Percentiles rank a stretch among this genome's conserved stretches.
Evolutionary conservation across 2,329 filamentous ascomycete genomes (phyloP).

Genomic region (Aureobasidium subglaciale): DNA sequence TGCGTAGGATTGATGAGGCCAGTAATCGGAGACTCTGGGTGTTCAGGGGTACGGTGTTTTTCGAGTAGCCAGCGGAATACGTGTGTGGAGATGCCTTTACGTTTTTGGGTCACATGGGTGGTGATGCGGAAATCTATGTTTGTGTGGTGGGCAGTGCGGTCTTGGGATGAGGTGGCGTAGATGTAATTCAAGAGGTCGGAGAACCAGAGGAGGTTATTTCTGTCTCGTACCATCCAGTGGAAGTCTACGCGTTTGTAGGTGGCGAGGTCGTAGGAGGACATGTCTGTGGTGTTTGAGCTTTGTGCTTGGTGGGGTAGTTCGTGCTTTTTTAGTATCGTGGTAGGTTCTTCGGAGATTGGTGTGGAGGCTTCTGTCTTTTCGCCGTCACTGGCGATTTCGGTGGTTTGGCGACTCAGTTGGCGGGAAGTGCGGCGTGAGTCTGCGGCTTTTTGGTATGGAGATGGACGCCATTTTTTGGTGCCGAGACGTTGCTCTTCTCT

Average conservation of each 20-base stretch:
- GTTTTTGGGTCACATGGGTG: conserved; percentile 51
- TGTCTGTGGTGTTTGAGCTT: background rate
- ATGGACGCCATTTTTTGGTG: background rate
- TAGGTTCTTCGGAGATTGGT: background rate
- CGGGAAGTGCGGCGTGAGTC: background rate
- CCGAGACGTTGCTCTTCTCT: conserved; percentile 19
- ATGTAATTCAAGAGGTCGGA: conserved; percentile 49
- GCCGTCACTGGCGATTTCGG: background rate
- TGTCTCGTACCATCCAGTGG: conserved; percentile 54
- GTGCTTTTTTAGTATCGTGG: background rate
- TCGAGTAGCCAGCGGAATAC: conserved; percentile 52
- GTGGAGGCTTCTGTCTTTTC: background rate
- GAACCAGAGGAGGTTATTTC: conserved; percentile 52
- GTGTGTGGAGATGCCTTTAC: conserved; percentile 47
- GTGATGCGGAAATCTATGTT: conserved; percentile 48
- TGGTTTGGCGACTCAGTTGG: background rate
- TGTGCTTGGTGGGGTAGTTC: background rate
- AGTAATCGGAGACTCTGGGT: conserved; percentile 48
- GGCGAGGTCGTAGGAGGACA: background rate
- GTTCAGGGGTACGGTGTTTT: conserved; percentile 45
- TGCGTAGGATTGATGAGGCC: conserved; percentile 48
- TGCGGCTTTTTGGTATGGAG: background rate
- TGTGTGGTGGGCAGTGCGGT: conserved; percentile 18
- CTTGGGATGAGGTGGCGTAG: conserved; percentile 33
- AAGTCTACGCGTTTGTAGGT: conserved; percentile 45